A percentile compares a stretch with the other conserved stretches of the same genome.
Evolutionary conservation across 2,329 filamentous ascomycete genomes (phyloP).

Genomic region (Blumeriella jaapii): DNA sequence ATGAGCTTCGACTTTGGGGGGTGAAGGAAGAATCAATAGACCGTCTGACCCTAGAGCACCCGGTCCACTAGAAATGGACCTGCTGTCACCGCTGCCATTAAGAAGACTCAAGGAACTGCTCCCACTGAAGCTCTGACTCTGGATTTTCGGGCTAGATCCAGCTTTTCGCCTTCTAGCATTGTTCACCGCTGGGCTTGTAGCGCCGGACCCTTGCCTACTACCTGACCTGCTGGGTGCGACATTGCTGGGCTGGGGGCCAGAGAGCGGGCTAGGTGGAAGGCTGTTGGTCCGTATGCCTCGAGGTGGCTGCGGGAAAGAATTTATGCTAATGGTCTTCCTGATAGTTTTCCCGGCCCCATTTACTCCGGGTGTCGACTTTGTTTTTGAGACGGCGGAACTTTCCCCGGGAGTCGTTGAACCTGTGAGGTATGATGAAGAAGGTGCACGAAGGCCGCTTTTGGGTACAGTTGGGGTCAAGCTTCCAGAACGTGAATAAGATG

Average conservation of each 20-base stretch:
- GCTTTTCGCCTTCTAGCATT: conserved; percentile 24
- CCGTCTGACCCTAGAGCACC: conserved; percentile 61
- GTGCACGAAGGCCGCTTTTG: conserved; percentile 46
- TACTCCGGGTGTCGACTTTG: conserved; percentile 42
- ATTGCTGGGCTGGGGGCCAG: conserved; percentile 31
- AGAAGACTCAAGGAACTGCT: conserved; percentile 57
- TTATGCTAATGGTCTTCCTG: conserved; percentile 85
- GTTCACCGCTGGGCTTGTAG: conserved; percentile 14
- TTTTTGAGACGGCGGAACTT: conserved; percentile 42
- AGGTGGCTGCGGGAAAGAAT: conserved; percentile 84
- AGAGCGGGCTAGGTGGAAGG: conserved; percentile 50
- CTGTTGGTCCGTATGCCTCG: conserved; percentile 48
- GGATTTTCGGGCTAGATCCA: conserved; percentile 25
- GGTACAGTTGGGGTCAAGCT: conserved; percentile 31
- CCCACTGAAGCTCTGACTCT: conserved; percentile 28
- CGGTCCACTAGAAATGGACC: conserved; percentile 51
- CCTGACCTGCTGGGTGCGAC: conserved; percentile 5
- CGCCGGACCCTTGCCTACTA: conserved; percentile 18
- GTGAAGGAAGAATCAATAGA: conserved; percentile 66
- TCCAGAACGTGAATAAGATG: conserved; percentile 8
- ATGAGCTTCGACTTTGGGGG: conserved; percentile 85
- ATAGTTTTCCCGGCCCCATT: conserved; percentile 56
- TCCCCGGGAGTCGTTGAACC: conserved; percentile 38
- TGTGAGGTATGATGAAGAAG: conserved; percentile 45
- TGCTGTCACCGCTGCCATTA: conserved; percentile 68